Conservation (phyloP, 106 monocot species). For the Dioscorea zingiberensis region DNA sequence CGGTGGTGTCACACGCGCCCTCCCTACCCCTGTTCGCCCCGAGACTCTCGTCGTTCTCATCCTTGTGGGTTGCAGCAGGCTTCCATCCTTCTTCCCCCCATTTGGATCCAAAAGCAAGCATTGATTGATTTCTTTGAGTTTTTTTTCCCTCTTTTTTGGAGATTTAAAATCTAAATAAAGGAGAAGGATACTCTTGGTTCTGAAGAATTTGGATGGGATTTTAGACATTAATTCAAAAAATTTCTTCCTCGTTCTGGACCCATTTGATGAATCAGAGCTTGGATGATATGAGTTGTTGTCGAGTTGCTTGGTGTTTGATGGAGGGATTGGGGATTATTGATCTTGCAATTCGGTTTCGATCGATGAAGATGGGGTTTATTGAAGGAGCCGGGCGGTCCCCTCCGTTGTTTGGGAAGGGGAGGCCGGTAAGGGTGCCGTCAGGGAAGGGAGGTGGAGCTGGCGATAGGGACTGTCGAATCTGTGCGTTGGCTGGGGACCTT, state of each 20-base stretch:
- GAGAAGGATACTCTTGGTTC: no score
- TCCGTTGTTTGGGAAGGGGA: no score
- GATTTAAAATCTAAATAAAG: no score
- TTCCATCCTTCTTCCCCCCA: conserved; percentile 1
- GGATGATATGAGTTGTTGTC: background rate
- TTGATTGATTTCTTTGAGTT: no score
- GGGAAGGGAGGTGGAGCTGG: conserved; percentile 2
- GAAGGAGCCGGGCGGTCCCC: no score
- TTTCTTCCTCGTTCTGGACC: no score
- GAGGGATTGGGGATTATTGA: background rate
- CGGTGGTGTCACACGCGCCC: background rate
- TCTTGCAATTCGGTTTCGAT: background rate
- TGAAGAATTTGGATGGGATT: no score
- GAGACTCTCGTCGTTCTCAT: background rate
- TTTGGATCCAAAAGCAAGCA: background rate
- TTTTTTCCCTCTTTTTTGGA: no score
- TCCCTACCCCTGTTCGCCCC: background rate
- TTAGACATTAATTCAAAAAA: no score
- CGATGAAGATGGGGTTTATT: background rate
- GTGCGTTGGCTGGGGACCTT: conserved; percentile 29
- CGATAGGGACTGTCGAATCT: no score
- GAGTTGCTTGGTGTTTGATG: background rate
- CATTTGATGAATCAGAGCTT: no score
- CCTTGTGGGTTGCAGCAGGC: no score
- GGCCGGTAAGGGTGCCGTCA: conserved; percentile 5